Conservation (phyloP, 164 flowering plant genomes). For the Warburgia ugandensis region DNA sequence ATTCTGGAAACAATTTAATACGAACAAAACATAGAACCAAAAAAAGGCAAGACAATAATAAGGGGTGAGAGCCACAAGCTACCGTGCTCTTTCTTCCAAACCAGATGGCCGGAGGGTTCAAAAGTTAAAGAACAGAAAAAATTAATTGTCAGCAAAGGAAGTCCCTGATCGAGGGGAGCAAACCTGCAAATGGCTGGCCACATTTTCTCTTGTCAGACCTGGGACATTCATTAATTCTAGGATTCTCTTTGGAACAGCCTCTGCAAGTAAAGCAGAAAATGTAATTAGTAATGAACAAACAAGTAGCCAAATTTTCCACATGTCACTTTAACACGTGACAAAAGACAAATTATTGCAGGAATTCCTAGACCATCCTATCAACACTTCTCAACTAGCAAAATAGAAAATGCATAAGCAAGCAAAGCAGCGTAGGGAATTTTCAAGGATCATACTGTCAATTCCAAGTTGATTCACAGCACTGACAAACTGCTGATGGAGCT, state of each 20-base stretch:
- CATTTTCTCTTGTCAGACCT: slow-evolving; percentile 74
- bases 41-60: no score
- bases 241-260: slow-evolving; percentile 85
- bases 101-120: no score
- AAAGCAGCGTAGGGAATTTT: not conserved
- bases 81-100: no score
- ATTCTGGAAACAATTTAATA: no score
- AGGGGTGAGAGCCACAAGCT: no score
- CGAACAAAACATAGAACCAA: no score
- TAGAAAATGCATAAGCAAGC: not conserved
- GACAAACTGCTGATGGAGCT: slow-evolving; percentile 79
- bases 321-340: no score
- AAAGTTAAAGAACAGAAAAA: not conserved
- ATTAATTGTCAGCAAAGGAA: not conserved
- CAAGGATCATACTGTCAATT: slow-evolving; percentile 60
- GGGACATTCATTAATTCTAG: slow-evolving; percentile 84
- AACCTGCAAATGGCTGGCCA: slow-evolving; percentile 92
- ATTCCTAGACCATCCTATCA: no score
- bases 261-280: slow-evolving; percentile 26
- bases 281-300: not conserved
- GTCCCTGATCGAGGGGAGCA: slow-evolving; percentile 7
- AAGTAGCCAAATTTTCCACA: no score
- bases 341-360: no score
- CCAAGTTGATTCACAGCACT: slow-evolving; percentile 78
- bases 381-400: slow-evolving; percentile 4